A percentile compares a stretch with the other conserved stretches of the same genome.
Evolutionary conservation across 305 asterid species (phyloP).

Genomic region (Caryopteris hybrid): DNA sequence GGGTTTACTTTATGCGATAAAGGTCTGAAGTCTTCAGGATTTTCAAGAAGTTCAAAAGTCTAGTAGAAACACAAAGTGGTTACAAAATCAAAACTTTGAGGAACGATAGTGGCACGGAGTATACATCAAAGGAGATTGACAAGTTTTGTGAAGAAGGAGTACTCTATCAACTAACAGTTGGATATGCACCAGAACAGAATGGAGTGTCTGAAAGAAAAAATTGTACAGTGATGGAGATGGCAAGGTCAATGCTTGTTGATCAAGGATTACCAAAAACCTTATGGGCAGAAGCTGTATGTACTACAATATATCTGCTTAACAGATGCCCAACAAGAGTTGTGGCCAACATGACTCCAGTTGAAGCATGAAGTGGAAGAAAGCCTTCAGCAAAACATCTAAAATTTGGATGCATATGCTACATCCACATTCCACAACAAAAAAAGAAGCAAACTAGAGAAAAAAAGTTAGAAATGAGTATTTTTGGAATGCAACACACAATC

Average conservation of each 20-base stretch:
- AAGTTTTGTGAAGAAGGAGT: background rate
- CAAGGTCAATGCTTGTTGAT: background rate
- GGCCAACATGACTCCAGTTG: background rate
- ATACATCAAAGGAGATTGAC: background rate
- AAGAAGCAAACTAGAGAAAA: no score
- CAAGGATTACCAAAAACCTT: background rate
- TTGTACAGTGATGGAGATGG: background rate
- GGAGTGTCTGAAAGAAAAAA: no score
- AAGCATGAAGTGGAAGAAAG: background rate
- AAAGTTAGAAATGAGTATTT: no score
- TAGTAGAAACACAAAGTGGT: no score
- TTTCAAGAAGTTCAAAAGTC: no score
- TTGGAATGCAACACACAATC: no score
- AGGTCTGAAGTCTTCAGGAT: background rate
- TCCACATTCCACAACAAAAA: no score
- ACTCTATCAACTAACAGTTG: background rate
- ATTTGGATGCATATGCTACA: no score
- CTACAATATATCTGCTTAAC: background rate
- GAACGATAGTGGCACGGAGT: background rate
- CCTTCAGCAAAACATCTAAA: background rate
- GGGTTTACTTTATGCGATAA: background rate
- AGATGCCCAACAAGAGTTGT: background rate
- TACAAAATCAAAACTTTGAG: background rate
- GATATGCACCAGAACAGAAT: background rate
- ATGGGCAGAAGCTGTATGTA: background rate